Conservation (phyloP, 208 protist genomes). For the Acanthamoeba sp. region DNA sequence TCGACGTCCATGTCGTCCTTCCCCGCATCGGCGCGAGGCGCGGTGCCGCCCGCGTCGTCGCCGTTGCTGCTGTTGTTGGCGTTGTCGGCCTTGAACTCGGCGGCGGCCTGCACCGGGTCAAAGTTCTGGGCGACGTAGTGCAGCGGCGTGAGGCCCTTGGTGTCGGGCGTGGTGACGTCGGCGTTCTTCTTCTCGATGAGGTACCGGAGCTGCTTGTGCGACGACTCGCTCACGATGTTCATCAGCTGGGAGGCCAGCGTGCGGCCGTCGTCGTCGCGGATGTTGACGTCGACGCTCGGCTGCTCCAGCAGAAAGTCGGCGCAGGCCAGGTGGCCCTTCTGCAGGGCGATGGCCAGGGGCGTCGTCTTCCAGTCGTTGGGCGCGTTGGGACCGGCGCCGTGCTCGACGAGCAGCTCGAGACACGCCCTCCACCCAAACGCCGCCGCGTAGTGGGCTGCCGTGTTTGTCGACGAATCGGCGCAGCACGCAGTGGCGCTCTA, state of each 20-base stretch:
- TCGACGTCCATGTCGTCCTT: background rate
- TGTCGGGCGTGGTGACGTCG: constrained; percentile 63
- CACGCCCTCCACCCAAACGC: constrained; percentile 67
- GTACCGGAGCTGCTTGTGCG: constrained; percentile 32
- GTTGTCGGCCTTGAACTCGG: background rate
- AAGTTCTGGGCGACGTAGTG: background rate
- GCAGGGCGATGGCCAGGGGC: constrained; percentile 74
- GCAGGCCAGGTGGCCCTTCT: constrained; percentile 76
- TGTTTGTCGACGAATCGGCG: constrained; percentile 11
- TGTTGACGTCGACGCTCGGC: constrained; percentile 68
- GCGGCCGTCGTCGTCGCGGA: constrained; percentile 64
- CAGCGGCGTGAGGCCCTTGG: constrained; percentile 33
- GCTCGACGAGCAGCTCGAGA: constrained; percentile 20
- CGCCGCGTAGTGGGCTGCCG: constrained; percentile 32
- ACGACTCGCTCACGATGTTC: background rate
- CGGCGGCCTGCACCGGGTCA: background rate
- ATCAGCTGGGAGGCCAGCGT: constrained; percentile 66
- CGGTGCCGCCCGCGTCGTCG: background rate
- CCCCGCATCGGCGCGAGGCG: background rate
- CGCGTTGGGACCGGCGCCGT: constrained; percentile 31
- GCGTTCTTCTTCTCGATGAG: constrained; percentile 53
- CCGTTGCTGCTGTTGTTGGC: too few species aligned
- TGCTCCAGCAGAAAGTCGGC: constrained; percentile 73
- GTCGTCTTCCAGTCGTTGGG: constrained; percentile 81
- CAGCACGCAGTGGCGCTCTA: background rate